Evolutionary conservation across 208 protist genomes (phyloP).

Genomic region (Acanthamoeba castellanii): DNA sequence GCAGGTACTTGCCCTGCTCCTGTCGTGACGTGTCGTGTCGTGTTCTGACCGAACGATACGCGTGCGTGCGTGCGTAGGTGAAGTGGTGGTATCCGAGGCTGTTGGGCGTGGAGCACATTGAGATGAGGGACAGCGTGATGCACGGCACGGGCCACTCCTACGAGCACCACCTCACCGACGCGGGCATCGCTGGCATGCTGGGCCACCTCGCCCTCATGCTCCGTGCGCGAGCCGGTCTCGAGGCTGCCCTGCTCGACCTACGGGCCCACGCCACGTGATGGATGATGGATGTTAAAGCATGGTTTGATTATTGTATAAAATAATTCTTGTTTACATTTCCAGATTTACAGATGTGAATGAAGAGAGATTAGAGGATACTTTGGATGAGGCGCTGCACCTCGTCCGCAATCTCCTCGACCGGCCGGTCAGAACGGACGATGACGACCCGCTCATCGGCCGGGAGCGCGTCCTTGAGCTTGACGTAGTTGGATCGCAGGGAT

Average conservation of each 20-base stretch:
- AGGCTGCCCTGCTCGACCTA: background rate
- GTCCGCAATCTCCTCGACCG: background rate
- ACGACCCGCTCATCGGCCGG: background rate
- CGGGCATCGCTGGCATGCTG: conserved; percentile 30
- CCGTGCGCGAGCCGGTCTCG: background rate
- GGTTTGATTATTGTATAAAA: background rate
- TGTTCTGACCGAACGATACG: background rate
- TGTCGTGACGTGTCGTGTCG: background rate
- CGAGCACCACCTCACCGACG: conserved; percentile 8
- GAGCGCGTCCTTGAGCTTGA: conserved; percentile 18
- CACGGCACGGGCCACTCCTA: conserved; percentile 54
- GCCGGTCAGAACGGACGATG: background rate
- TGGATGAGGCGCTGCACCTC: conserved; percentile 27
- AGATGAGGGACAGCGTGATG: conserved; percentile 44
- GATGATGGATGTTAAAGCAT: background rate
- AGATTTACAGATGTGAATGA: too few relatives aligned
- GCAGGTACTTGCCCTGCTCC: background rate
- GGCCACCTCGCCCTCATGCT: conserved; percentile 17
- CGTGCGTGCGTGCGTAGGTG: background rate
- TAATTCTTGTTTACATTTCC: background rate
- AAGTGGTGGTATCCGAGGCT: conserved; percentile 51
- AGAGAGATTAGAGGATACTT: background rate
- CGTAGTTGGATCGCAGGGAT: background rate
- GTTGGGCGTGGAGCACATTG: conserved; percentile 35
- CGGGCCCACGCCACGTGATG: background rate